Conservation (phyloP, 2,329 filamentous ascomycete species). For the Exophiala lecanii-corni region DNA sequence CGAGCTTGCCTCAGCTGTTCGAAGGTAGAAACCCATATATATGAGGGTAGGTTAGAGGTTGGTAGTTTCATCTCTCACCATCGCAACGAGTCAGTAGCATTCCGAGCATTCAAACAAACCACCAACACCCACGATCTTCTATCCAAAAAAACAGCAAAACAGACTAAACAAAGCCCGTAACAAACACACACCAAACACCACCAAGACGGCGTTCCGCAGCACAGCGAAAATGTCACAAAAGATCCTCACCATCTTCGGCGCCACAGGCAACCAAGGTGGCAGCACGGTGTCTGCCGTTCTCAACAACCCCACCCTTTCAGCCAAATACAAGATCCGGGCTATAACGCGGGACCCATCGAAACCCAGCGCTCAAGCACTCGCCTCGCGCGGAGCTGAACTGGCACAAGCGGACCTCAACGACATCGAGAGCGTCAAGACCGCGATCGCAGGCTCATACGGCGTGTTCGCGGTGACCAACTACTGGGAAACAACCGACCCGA, state of each 20-base stretch:
- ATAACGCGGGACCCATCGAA: conserved; percentile 45
- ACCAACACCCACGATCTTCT: too few species aligned
- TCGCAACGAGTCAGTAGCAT: too few species aligned
- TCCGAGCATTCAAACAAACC: too few species aligned
- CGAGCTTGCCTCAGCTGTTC: too few species aligned
- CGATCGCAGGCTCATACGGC: conserved; percentile 43
- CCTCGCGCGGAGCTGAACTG: conserved; percentile 32
- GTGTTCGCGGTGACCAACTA: conserved; percentile 48
- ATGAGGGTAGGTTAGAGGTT: too few species aligned
- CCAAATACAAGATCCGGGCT: conserved; percentile 46
- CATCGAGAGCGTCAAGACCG: conserved; percentile 36
- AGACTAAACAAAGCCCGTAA: too few species aligned
- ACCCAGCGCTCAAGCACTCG: conserved; percentile 29
- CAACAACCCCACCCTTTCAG: conserved; percentile 41
- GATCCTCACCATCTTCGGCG: conserved; percentile 46
- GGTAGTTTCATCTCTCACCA: too few species aligned
- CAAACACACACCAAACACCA: too few species aligned
- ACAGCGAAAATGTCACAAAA: conserved; percentile 26
- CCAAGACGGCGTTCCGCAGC: neutral
- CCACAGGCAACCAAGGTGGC: conserved; percentile 50
- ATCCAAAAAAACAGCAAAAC: too few species aligned
- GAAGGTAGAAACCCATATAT: too few species aligned
- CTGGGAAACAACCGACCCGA: conserved; percentile 36
- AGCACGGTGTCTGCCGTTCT: conserved; percentile 46
- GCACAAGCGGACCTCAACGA: conserved; percentile 37